These are phyloP conservation scores for Quercus phellos DNA, from an alignment of 331 rosid genomes.

Conservation along the genomic window DNA sequence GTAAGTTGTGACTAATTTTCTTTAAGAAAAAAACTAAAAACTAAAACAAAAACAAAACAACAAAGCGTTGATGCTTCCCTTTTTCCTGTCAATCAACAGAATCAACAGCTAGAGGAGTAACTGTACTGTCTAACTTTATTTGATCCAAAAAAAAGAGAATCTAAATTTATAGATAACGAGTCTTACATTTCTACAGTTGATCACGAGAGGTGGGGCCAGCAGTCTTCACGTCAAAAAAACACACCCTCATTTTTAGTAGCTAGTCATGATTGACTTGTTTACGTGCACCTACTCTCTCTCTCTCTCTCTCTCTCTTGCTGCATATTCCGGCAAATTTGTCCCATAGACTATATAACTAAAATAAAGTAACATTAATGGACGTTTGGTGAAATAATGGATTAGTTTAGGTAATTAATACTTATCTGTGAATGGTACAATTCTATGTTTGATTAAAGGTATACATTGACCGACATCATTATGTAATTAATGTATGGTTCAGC, in stretches of 20 bases:
- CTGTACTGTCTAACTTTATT: too few species aligned
- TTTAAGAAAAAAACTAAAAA: too few species aligned
- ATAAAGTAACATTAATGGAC: too few species aligned
- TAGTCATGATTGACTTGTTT: neutral
- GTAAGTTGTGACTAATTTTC: too few species aligned
- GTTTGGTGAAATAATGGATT: too few species aligned
- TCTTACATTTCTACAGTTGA: neutral
- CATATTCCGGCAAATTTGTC: neutral
- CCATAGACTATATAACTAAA: too few species aligned
- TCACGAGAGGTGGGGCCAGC: neutral
- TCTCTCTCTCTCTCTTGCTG: neutral
- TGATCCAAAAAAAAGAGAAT: neutral
- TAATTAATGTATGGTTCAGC: too few species aligned
- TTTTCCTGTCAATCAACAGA: slow-evolving; percentile 42
- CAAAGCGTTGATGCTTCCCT: neutral
- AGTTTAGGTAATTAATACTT: too few species aligned
- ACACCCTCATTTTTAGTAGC: slow-evolving; percentile 10
- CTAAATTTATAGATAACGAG: neutral
- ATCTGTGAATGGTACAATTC: too few species aligned
- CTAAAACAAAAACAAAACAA: neutral
- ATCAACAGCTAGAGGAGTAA: neutral
- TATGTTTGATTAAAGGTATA: too few species aligned
- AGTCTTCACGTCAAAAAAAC: slow-evolving; percentile 5
- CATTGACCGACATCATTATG: too few species aligned
- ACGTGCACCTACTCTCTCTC: neutral